Base-by-base conservation (phyloP, 148 eudicot species). In the Camellia lanceoleosa region DNA sequence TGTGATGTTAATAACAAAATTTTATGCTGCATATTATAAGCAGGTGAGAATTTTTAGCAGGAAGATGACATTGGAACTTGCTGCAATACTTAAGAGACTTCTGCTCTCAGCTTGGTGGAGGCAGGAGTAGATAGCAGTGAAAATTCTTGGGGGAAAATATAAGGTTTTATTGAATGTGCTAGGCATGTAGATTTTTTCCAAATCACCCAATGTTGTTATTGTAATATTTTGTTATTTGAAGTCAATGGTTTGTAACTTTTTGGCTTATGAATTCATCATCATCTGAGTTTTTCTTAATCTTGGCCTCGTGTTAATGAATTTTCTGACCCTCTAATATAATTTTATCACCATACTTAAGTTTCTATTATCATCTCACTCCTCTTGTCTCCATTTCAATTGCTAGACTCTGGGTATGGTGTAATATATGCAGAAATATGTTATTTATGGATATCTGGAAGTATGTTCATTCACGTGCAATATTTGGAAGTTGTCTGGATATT, bases 131-230 rank as follows among this genome's bases (percentile, higher is more conserved):
- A 74, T 56, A 46, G 49, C 77, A 41, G 49, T 74, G 47, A 47
- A 41, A 73, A 74, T 73, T 56, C 76, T 23, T 23, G 76, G 76
- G 76, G 61, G 58, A 38, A 56, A 74, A 42, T 74, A 3, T 10
- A 30, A 74, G 77, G 65, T 74, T 16, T 38, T 74, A 41, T 15
- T 38, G 18, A 58, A 52, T 74, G 65, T 38, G 23, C 64, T 58
- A 58, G 64, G 51, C 63, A 58, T 56, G 77, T 74, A 61, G 3
- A n/a, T 43, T 30, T 54, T 14, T 55, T 55, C 63, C 62, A 7
- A 38, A n/a, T 14, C 38, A 73, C 16, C 63, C 1, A 7, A 47
- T 56, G 38, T 30, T 15, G 12, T 41, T 44, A 18, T 38, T 38
- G 62, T 58, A 16, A 8, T 58, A 41, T 41, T 56, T 10, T 56